Conservation (phyloP, 441 rosid species). For the Capsella rubella region DNA sequence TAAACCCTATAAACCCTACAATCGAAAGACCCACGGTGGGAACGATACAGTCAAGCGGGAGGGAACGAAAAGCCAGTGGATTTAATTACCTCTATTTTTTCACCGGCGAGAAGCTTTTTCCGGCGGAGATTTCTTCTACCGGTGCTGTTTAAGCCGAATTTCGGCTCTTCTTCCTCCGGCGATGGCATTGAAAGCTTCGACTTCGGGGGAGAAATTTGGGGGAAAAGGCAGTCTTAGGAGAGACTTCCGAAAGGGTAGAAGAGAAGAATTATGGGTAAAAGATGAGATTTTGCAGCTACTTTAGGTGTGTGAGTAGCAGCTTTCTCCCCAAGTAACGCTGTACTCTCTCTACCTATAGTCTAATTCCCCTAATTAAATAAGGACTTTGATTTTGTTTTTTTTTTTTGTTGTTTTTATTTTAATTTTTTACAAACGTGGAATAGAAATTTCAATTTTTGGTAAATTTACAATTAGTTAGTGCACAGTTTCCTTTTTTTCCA, state of each 20-base stretch:
- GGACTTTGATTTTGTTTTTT: too few relatives aligned
- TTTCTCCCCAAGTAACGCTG: conserved; percentile 38
- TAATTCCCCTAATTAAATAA: too few relatives aligned
- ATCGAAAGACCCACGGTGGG: not conserved
- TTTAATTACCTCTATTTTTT: conserved; percentile 53
- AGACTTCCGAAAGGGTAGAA: not conserved
- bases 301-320: conserved; percentile 20
- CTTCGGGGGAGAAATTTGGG: not conserved
- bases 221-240: not conserved
- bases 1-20: conserved; percentile 27
- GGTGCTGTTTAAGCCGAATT: conserved; percentile 37
- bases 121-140: conserved; percentile 29
- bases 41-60: not conserved
- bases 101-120: conserved; percentile 45
- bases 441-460: too few relatives aligned
- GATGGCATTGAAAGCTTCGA: conserved; percentile 38
- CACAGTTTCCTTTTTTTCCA: too few relatives aligned
- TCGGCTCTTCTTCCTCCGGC: conserved; percentile 35
- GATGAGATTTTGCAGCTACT: not conserved
- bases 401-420: too few relatives aligned
- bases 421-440: too few relatives aligned
- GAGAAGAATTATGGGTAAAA: not conserved
- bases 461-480: too few relatives aligned
- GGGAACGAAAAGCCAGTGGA: not conserved
- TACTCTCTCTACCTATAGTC: not conserved